Percentiles rank a stretch among this genome's conserved stretches.
These are phyloP conservation scores for Saturnispora gosingensis DNA, from an alignment of 805 yeast genomes.

Conservation along the genomic window DNA sequence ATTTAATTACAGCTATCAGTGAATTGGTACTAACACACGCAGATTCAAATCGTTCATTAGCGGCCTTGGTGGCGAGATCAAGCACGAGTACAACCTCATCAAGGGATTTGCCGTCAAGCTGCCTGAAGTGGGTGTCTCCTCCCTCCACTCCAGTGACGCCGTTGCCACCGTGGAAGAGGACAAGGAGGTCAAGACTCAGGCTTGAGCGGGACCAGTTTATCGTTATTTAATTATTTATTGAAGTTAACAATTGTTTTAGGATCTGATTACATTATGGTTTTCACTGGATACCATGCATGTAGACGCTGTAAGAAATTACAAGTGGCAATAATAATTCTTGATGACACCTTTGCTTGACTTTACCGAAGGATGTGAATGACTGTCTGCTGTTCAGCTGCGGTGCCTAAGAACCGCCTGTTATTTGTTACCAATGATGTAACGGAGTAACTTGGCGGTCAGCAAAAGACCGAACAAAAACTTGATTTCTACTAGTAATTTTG, in stretches of 20 bases:
- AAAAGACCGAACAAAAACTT: not conserved
- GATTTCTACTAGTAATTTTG: not conserved
- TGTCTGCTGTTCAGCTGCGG: too few relatives aligned
- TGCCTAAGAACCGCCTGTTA: not conserved
- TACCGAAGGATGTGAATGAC: too few relatives aligned
- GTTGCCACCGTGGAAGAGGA: constrained; percentile 61
- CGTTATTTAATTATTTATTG: not conserved
- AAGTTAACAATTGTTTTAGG: not conserved
- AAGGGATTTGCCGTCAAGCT: constrained; percentile 56
- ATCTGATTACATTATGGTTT: not conserved
- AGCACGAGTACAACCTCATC: constrained; percentile 52
- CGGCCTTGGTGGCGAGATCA: constrained; percentile 51
- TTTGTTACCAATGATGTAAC: not conserved
- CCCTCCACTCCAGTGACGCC: constrained; percentile 40
- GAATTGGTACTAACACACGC: constrained; percentile 1
- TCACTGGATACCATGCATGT: not conserved
- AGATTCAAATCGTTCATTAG: constrained; percentile 39
- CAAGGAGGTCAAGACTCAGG: constrained; percentile 44
- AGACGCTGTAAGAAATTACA: too few relatives aligned
- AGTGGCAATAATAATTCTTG: too few relatives aligned
- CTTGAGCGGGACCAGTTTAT: not conserved
- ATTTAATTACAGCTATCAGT: not conserved
- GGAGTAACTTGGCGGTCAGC: not conserved
- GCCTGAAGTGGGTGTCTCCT: constrained; percentile 41
- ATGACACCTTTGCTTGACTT: too few relatives aligned